Evolutionary conservation across 1,284 basidiomycete species (phyloP), one percentile per base, ranked within the genome.

Genomic region (Sphaerobolus stellatus): DNA sequence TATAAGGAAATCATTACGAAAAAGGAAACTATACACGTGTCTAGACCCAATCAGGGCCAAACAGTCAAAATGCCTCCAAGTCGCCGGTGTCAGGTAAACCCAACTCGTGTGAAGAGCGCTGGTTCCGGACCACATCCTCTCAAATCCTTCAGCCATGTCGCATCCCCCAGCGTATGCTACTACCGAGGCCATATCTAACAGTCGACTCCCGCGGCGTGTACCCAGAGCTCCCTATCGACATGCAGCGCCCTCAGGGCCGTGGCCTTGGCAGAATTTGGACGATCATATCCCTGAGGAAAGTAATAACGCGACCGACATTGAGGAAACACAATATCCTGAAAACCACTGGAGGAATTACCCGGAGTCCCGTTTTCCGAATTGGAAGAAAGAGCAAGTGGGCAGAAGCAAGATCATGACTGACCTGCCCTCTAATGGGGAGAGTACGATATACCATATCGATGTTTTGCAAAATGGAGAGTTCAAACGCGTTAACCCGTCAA

Each of bases 291-390:
- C 41, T 4, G 18, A 8, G 22, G 5, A 43, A 14, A 4, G 4
- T 43, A 6, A 27, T 43, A 14, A 13, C 7, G 28, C 41, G 41
- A 9, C 13, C 13, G 22, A 22, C 22, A 43, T 43, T 43, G 41
- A n/a, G 41, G 41, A 43, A 24, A 20, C 41, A 18, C 22, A 43
- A 43, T 43, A 27, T 43, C 22, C 22, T 4, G 41, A 27, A 43
- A 24, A 27, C 16, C 14, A 22, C 46, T 81, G 80, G 79, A 62
- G 60, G 48, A 64, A 66, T 8, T 81, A 82, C 52, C 80, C 80
- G 13, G 71, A 77, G 48, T 76, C 74, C 5, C 66, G 69, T 25
- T 81, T 79, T 50, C 76, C 75, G 24, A 82, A 81, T 58, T 81
- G 80, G 80, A 80, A 76, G 0, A 57, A 56, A 5, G 61, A 60